phyloP scores from a whole-genome alignment of 2,329 filamentous ascomycete genomes.

The Fusarium veterinarium region DNA sequence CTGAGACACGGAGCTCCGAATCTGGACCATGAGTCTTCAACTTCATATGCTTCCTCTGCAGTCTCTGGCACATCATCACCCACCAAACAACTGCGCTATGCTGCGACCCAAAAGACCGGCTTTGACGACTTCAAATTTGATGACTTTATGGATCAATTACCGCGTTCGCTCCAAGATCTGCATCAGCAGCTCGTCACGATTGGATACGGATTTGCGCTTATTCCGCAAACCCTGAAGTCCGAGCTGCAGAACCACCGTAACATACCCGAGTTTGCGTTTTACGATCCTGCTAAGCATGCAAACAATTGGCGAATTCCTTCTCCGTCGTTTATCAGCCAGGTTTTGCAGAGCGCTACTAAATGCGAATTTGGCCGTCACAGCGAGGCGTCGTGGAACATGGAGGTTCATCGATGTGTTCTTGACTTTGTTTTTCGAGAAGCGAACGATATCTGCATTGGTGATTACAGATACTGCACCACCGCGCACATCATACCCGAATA shows the following conservation, averaged over 20 bases:
- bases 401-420: not conserved
- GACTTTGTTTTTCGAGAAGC: not conserved
- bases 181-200: not conserved
- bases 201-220: not conserved
- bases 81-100: not conserved
- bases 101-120: not conserved
- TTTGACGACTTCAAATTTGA: not conserved
- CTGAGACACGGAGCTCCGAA: not conserved
- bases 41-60: not conserved
- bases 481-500: not conserved
- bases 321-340: not conserved
- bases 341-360: not conserved
- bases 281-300: not conserved
- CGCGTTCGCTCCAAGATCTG: not conserved
- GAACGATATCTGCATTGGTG: not conserved
- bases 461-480: not conserved
- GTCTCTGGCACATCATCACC: not conserved
- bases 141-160: not conserved
- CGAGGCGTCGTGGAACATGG: not conserved
- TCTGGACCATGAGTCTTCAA: not conserved
- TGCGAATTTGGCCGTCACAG: not conserved
- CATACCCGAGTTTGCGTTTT: not conserved
- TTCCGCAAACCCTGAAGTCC: not conserved
- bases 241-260: not conserved
- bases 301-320: not conserved